Percentiles rank a stretch among this genome's conserved stretches.
Conservation (phyloP, 257 asterid genomes). For the Nicotiana otophora region DNA sequence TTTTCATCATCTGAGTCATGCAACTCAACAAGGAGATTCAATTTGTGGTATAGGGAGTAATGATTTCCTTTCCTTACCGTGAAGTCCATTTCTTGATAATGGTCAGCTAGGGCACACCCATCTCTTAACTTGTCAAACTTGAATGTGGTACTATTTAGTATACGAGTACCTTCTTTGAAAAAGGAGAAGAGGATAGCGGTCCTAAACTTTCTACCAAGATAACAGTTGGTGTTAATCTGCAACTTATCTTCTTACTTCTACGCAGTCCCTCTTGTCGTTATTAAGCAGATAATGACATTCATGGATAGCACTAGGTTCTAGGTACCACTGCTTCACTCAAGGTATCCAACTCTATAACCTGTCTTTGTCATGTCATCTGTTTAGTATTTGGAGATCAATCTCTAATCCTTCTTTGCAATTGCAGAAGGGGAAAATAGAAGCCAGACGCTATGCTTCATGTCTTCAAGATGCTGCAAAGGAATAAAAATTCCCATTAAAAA, state of each 20-base stretch:
- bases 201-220: neutral
- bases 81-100: neutral
- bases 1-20: neutral
- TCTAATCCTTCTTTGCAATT: constrained; percentile 11
- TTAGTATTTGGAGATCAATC: constrained; percentile 8
- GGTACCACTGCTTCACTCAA: neutral
- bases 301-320: neutral
- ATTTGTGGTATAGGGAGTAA: neutral
- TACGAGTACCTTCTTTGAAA: too few species aligned
- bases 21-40: neutral
- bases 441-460: neutral
- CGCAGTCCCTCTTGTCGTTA: neutral
- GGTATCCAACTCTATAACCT: constrained; percentile 1
- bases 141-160: too few species aligned
- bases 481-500: constrained; percentile 22
- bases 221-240: neutral
- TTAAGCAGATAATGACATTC: constrained; percentile 1
- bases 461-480: constrained; percentile 16
- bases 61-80: neutral
- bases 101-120: neutral
- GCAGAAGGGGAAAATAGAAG: constrained; percentile 16
- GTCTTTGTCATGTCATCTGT: constrained; percentile 4
- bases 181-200: too few species aligned
- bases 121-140: neutral
- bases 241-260: neutral